Conservation (phyloP, 176 grass and related monocot species). For the Phyllostachys edulis region DNA sequence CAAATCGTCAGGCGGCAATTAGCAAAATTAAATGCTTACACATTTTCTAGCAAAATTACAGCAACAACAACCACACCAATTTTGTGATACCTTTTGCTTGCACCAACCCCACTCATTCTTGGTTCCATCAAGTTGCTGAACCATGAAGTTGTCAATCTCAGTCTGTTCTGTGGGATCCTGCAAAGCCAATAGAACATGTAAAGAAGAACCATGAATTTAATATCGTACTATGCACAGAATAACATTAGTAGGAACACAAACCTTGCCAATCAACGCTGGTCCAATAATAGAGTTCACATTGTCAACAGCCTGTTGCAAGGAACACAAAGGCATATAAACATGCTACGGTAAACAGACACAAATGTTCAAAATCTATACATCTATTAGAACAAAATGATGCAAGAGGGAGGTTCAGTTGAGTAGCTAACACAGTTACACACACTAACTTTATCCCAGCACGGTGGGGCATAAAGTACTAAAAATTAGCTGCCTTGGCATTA, state of each 20-base stretch:
- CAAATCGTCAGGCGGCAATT: not conserved
- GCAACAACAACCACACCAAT: not conserved
- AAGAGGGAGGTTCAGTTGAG: not conserved
- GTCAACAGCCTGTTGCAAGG: constrained; percentile 54
- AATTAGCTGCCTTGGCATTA: no score
- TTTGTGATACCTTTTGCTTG: constrained; percentile 74
- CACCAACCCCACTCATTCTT: constrained; percentile 96
- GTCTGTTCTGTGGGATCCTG: constrained; percentile 78
- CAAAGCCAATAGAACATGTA: not conserved
- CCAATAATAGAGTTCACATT: constrained; percentile 89
- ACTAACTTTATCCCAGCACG: no score
- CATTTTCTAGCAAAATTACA: not conserved
- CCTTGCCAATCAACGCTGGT: constrained; percentile 83
- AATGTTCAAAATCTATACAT: not conserved
- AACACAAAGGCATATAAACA: not conserved
- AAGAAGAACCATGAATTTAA: not conserved
- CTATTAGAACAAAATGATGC: not conserved
- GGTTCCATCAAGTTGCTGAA: constrained; percentile 93
- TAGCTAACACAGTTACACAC: no score
- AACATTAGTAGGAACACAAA: constrained; percentile 21
- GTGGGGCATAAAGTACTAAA: no score
- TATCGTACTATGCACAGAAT: not conserved
- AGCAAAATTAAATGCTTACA: not conserved
- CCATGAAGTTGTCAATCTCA: constrained; percentile 87
- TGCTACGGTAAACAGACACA: not conserved